Evolutionary conservation across 257 asterid genomes (phyloP).

Genomic region (Solanum commersonii): DNA sequence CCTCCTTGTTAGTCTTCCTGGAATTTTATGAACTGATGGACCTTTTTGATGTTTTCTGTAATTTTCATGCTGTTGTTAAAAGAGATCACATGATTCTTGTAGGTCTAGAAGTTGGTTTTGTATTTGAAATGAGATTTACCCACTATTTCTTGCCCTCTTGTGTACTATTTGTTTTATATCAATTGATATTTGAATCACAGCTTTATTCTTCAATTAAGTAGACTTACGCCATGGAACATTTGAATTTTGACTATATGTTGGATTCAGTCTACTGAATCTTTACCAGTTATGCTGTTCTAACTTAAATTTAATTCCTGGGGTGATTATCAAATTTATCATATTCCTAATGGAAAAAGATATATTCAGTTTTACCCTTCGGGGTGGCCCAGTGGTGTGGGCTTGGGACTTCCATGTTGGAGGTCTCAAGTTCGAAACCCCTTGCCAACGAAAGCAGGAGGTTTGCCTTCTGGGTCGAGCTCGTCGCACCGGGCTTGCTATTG

Average conservation of each 20-base stretch:
- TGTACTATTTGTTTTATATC: neutral
- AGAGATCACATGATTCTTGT: neutral
- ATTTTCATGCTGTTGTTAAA: neutral
- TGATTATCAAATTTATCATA: neutral
- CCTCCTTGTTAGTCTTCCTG: neutral
- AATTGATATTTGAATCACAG: neutral
- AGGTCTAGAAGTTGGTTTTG: neutral
- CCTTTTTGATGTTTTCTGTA: neutral
- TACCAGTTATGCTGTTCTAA: neutral
- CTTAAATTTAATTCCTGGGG: neutral
- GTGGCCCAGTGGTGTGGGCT: too few species aligned
- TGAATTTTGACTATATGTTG: neutral
- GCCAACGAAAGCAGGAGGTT: too few species aligned
- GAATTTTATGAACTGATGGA: neutral
- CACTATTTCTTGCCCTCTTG: neutral
- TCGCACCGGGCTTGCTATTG: too few species aligned
- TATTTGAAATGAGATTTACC: neutral
- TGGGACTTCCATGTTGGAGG: too few species aligned
- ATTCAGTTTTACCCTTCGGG: too few species aligned
- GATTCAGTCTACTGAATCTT: neutral
- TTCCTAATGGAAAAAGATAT: neutral
- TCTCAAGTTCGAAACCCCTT: too few species aligned
- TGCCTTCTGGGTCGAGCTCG: too few species aligned
- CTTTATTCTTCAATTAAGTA: neutral
- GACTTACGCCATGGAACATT: neutral